Evolutionary conservation across 116 monocot genomes (phyloP), one percentile per base, ranked within the genome.

Genomic region (Iris pallida): DNA sequence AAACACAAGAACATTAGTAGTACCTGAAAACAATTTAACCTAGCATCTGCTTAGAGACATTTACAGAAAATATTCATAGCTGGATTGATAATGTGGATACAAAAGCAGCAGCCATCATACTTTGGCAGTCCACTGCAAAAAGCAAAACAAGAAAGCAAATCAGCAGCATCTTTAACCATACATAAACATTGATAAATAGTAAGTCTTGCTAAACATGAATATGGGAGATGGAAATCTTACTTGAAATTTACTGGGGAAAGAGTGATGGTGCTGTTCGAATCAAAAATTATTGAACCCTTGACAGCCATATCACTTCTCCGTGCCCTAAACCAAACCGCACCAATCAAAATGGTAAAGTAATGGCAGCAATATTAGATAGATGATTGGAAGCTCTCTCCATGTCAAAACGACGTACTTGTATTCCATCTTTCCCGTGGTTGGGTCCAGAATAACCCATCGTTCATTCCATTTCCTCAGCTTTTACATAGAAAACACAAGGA

Each of bases 381-480:
- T 4, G 44, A 76, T 11, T 51, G 51, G 53, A 74, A 67, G 16
- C 57, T 66, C 30, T 41, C 45, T n/a, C 45, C 6, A 57, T 67
- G 45, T 20, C 40, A 47, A 54, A 57, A 71, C 75, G 47, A 8
- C 72, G 44, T 96, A 96, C 98, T 98, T 98, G 84, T 98, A 98
- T 73, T 98, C 98, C 93, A 98, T 93, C 71, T 98, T 98, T 77
- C 98, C 98, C 64, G 93, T 90, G n/a, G 90, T 98, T 53, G 98
- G 98, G 53, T 98, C 90, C 65, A 98, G 68, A 61, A 98, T 93
- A 57, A 98, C 73, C 98, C 98, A 98, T 59, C 93, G 74, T 47
- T 98, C 98, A 80, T 98, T 93, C 93, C 98, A 98, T 75, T 98
- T 98, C 76, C 93, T 85, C 40, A 98, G 74, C 98, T 98, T 87